Evolutionary conservation across 208 protist genomes (phyloP), one percentile per base, ranked within the genome.

Genomic region (Porcisia deanei): DNA sequence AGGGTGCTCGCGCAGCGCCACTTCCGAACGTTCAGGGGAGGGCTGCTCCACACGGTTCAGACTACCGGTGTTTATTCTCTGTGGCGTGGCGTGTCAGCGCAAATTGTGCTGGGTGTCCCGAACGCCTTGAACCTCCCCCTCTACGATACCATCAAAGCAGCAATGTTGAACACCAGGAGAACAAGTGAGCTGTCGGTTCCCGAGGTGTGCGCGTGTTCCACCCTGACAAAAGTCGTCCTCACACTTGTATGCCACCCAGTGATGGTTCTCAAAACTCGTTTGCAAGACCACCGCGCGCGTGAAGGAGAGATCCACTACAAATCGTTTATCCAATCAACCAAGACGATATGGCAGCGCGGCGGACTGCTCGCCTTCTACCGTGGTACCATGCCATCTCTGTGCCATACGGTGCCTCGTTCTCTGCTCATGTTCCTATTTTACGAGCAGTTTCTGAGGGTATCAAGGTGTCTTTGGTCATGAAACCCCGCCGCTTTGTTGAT

Each of bases 221-320:
- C 85, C 14, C 7, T 89, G 43, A 85, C 91, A 20, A 96, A 96
- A 70, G 72, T 85, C 16, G 14, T 88, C 30, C 63, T 96, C 6
- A 75, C 85, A 16, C 20, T 95, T 12, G 25, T 91, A 45, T 72
- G 77, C 39, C 91, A 97, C 7, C 94, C 94, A 25, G 71, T 97
- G 20, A 14, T 86, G 7, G 79, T 97, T 7, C 16, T 96, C 34
- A 97, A 96, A 85, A 95, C 90, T 4, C 84, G 89, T 3, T 75
- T 97, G 61, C 94, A 97, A 75, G 94, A 97, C 75, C 88, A 96
- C 43, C 89, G 94, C 18, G 88, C 88, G 7, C 78, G 81, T 10
- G 58, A 75, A 20, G 94, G 91, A 22, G 76, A 88, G 18, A 64
- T 95, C 47, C 83, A 90, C 57, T 97, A 97, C 85, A 52, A 82